Conservation (phyloP, 176 grass and related monocot species). For the Tillandsia fasciculata region DNA sequence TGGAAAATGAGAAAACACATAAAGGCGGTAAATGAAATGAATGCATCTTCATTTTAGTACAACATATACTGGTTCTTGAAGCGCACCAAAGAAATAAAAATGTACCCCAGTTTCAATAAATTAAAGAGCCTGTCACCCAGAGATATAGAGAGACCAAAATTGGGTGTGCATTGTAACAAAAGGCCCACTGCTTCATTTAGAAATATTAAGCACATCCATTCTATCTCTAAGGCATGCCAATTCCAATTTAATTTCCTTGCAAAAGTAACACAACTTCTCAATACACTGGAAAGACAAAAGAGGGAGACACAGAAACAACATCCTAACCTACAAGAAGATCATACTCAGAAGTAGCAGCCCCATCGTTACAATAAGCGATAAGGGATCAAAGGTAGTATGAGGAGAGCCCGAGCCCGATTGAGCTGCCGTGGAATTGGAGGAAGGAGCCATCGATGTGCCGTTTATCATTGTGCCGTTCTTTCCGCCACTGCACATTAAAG, state of each 20-base stretch:
- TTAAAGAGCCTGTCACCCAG: background rate
- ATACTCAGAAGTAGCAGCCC: conserved; percentile 22
- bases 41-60: background rate
- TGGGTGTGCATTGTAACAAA: background rate
- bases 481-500: conserved; percentile 28
- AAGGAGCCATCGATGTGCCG: conserved; percentile 50
- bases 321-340: conserved; percentile 39
- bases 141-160: background rate
- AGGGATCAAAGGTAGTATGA: conserved; percentile 15
- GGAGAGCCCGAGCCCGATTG: conserved; percentile 37
- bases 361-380: conserved; percentile 12
- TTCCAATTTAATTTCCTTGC: background rate
- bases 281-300: background rate
- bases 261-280: background rate
- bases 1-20: too few relatives aligned
- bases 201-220: conserved; percentile 8
- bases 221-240: background rate
- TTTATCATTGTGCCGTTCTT: conserved; percentile 75
- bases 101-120: background rate
- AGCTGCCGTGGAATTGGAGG: conserved; percentile 52
- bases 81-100: background rate
- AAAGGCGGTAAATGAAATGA: background rate
- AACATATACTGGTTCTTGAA: background rate
- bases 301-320: conserved; percentile 2
- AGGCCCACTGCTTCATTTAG: background rate